A percentile compares a stretch with the other conserved stretches of the same genome.
Conservation (phyloP, 352 stramenopile species). For the Phytophthora crassamura region DNA sequence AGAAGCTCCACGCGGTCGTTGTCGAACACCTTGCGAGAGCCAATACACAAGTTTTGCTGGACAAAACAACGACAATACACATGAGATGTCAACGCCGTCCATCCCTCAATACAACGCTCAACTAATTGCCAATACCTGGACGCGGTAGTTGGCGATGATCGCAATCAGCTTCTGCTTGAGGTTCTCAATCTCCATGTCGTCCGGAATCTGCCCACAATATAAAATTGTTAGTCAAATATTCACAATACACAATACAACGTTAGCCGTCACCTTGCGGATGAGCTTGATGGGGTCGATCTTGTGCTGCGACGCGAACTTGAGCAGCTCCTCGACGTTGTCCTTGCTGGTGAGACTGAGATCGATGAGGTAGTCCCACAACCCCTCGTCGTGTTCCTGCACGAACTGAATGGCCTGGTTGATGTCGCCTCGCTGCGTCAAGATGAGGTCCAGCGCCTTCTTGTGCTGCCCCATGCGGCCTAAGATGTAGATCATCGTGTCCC, state of each 20-base stretch:
- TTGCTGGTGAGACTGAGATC: constrained; percentile 81
- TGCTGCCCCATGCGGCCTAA: constrained; percentile 87
- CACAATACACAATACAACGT: no score
- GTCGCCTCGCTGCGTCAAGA: constrained; percentile 81
- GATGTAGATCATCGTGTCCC: constrained; percentile 90
- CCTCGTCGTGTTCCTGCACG: constrained; percentile 78
- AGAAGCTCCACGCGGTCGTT: constrained; percentile 78
- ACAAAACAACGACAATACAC: neutral
- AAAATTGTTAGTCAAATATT: neutral
- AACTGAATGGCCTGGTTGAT: constrained; percentile 88
- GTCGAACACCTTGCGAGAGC: constrained; percentile 82
- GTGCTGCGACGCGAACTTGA: constrained; percentile 77
- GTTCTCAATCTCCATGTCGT: constrained; percentile 84
- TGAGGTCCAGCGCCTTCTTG: constrained; percentile 85
- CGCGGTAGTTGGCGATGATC: constrained; percentile 82
- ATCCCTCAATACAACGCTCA: no score
- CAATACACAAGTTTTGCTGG: constrained; percentile 80
- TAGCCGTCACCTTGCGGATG: constrained; percentile 67
- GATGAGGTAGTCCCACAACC: constrained; percentile 86
- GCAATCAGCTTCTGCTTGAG: constrained; percentile 84
- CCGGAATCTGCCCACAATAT: constrained; percentile 59
- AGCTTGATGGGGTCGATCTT: constrained; percentile 89
- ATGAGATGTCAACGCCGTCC: neutral
- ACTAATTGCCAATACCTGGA: constrained; percentile 57
- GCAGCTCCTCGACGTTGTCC: constrained; percentile 75